Evolutionary conservation across 2,329 filamentous ascomycete genomes (phyloP), one percentile per base, ranked within the genome.

Genomic region (Ceratocystiopsis brevicomis): DNA sequence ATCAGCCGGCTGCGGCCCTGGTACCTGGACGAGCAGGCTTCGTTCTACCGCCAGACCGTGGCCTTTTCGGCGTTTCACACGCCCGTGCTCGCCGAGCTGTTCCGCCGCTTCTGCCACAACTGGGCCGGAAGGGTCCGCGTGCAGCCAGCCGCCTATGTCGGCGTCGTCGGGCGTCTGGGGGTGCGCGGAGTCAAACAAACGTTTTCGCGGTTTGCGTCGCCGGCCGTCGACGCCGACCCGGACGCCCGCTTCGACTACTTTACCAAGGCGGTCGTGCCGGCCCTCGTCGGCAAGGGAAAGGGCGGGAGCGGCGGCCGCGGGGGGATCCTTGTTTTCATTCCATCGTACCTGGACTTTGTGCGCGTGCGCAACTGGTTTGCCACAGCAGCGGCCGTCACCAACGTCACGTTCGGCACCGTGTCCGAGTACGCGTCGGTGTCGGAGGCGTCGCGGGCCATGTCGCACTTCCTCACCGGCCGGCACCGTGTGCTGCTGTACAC

Each of bases 291-390:
- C 53, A 71, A 78, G 32, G 66, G 70, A n/a, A 75, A 73, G 47
- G 73, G 76, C 1, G 34, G 38, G 25, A 39, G 52, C 16, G 87
- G 90, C 33, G 25, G 25, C 25, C 25, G 25, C 6, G 25, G 25
- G 4, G 25, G 25, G 25, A 83, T 82, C 0, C 66, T 98, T 15
- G 68, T 98, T 54, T 95, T 93, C 62, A 77, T 96, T 41, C 86
- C 90, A 0, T 86, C 81, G 0, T 96, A 95, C 61, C 77, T 95
- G 47, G 90, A 98, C 63, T 96, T 96, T 58, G 81, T 95, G 38
- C 81, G 87, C 37, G 71, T 98, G 46, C 77, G 90, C 43, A 98
- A 96, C 63, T 83, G 87, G 61, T 87, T 98, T 54, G 77, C 86
- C 42, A 86, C 77, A 30, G 77, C 78, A 15, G 53, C 65, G 11